Evolutionary conservation across 805 yeast species (phyloP), one percentile per base, ranked within the genome.

Genomic region (Candida sithepensis): DNA sequence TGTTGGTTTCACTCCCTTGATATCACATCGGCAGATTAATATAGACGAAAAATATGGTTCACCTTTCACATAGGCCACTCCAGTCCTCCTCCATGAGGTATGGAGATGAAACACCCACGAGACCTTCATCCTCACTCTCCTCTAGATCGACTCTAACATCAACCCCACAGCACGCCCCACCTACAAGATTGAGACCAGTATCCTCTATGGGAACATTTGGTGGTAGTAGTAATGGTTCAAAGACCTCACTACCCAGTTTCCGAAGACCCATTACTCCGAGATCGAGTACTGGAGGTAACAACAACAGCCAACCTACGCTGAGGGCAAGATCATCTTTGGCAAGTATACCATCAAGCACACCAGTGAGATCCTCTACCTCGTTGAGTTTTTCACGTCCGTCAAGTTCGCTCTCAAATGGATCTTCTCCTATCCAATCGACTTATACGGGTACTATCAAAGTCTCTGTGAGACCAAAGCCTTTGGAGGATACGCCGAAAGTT

Each of bases 371-470:
- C 16, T 41, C 49, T 2, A n/a, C 47, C 8, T 50, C 50, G 16
- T 46, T 26, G 10, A n/a, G 9, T 6, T 6, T 36, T 2, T 47
- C 57, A 4, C 51, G 58, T 36, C 54, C 60, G 2, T 48, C 60
- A 13, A 56, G 60, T 42, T 56, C 63, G 9, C 40, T 57, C 21
- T 49, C 60, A 14, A 42, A 40, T 24, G 24, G 44, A 22, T 28
- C 41, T 13, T 40, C 49, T 12, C 34, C 43, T 37, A 6, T 41
- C 2, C 12, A 7, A 10, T 24, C 46, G 10, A 24, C 68, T 0
- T 86, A 84, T 58, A 74, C 80, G 3, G 95, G 95, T 1, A 74
- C 84, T 14, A 88, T 89, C 52, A 76, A 79, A 1, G 96, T 89
- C 1, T 78, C 90, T 0, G 77, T 89, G 12, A 71, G 97, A 51